phyloP scores from a whole-genome alignment of 192 early-diverging fungal genomes.

The Backusella luteola region DNA sequence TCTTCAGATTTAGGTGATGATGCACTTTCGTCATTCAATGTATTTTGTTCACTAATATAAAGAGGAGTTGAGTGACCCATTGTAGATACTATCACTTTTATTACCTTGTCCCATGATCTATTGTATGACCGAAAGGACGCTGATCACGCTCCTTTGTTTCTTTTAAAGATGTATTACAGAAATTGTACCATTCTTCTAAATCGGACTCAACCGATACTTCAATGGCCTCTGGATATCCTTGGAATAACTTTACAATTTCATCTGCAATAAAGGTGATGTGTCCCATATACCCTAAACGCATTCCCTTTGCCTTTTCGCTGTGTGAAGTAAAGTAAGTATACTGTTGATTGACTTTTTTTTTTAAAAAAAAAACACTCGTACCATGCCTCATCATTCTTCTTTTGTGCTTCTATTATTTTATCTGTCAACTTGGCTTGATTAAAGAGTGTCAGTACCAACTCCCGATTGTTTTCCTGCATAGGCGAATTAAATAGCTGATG shows the following conservation, averaged over 20 bases:
- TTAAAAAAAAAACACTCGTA: slow-evolving; percentile 29
- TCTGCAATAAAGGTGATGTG: slow-evolving; percentile 97
- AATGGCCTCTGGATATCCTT: slow-evolving; percentile 54
- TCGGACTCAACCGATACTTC: slow-evolving; percentile 39
- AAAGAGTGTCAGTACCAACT: slow-evolving; percentile 66
- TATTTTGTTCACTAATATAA: background rate
- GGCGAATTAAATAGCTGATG: slow-evolving; percentile 96
- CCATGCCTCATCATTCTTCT: slow-evolving; percentile 80
- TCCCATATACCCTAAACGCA: slow-evolving; percentile 97
- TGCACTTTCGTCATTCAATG: background rate
- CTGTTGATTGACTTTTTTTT: background rate
- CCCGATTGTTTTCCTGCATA: slow-evolving; percentile 63
- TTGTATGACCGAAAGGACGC: slow-evolving; percentile 45
- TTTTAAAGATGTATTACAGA: slow-evolving; percentile 31
- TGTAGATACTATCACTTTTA: background rate
- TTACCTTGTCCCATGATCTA: slow-evolving; percentile 37
- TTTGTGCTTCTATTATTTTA: slow-evolving; percentile 85
- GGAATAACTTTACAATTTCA: slow-evolving; percentile 88
- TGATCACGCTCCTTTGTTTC: slow-evolving; percentile 34
- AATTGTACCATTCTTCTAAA: slow-evolving; percentile 52
- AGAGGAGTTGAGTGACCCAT: background rate
- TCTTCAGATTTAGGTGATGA: background rate
- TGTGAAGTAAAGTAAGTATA: background rate
- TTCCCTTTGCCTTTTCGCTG: slow-evolving; percentile 81
- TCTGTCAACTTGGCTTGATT: slow-evolving; percentile 83